A percentile compares a stretch with the other conserved stretches of the same genome.
These are phyloP conservation scores for Astragalus glycyphyllos DNA, from an alignment of 306 rosid genomes.

Conservation along the genomic window DNA sequence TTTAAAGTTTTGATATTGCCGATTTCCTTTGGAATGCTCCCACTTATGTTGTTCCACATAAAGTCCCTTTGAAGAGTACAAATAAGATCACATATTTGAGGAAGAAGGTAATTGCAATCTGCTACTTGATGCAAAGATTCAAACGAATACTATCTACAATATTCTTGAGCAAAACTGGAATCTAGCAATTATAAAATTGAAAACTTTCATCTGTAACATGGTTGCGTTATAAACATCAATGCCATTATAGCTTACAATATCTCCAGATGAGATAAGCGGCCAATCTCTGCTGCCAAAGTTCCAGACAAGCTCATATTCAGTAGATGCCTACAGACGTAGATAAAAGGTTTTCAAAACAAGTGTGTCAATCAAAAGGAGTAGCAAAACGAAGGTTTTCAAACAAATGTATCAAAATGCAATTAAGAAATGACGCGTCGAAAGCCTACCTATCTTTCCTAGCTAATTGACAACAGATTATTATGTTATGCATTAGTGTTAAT, in stretches of 20 bases:
- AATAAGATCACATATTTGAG: conserved; percentile 40
- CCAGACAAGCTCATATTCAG: conserved; percentile 67
- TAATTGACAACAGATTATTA: conserved; percentile 33
- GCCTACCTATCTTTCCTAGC: conserved; percentile 15
- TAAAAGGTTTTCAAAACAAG: not conserved
- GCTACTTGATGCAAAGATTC: conserved; percentile 20
- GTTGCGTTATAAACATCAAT: conserved; percentile 11
- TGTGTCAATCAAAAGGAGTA: conserved; percentile 8
- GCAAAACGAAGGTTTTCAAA: no score
- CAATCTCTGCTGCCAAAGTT: conserved; percentile 74
- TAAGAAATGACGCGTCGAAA: conserved; percentile 14
- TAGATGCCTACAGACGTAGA: conserved; percentile 71
- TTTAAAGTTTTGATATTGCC: conserved; percentile 71
- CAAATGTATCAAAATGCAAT: conserved; percentile 10
- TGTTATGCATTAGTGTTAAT: conserved; percentile 17
- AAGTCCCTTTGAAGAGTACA: conserved; percentile 67
- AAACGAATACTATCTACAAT: conserved; percentile 16
- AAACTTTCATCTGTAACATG: not conserved
- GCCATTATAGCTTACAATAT: conserved; percentile 66
- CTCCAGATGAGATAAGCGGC: conserved; percentile 57
- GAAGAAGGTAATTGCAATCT: conserved; percentile 31
- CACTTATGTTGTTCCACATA: conserved; percentile 86
- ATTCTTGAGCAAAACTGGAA: conserved; percentile 25
- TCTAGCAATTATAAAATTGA: conserved; percentile 17
- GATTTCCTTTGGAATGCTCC: conserved; percentile 84